Evolutionary conservation across 331 rosid species (phyloP).

Genomic region (Acacia pycnantha): DNA sequence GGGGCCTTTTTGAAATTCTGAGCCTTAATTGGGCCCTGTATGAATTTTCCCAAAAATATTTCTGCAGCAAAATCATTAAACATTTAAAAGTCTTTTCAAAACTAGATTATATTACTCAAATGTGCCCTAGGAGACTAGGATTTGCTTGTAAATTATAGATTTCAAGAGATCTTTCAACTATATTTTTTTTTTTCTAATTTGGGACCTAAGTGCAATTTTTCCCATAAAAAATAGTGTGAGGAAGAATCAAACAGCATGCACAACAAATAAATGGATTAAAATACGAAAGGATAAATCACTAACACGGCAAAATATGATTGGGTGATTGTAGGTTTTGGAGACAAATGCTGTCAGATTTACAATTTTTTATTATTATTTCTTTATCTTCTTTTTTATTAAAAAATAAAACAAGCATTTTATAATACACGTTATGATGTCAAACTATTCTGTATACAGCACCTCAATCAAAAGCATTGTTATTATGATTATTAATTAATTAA

Average conservation of each 20-base stretch:
- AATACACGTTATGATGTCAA: constrained; percentile 35
- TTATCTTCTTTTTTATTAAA: constrained; percentile 4
- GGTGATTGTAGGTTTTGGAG: constrained; percentile 42
- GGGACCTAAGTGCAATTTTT: too few relatives aligned
- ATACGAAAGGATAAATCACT: constrained; percentile 39
- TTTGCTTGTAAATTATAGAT: too few relatives aligned
- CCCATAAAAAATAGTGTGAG: not conserved
- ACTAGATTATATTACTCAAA: too few relatives aligned
- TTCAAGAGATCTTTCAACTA: too few relatives aligned
- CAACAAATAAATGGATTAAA: constrained; percentile 28
- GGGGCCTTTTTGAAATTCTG: too few relatives aligned
- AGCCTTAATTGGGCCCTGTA: too few relatives aligned
- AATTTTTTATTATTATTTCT: constrained; percentile 29
- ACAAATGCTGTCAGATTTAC: constrained; percentile 64
- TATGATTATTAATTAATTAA: not conserved
- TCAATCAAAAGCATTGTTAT: constrained; percentile 77
- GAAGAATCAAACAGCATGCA: constrained; percentile 53
- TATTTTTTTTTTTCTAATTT: too few relatives aligned
- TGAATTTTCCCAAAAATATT: too few relatives aligned
- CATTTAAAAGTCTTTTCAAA: too few relatives aligned
- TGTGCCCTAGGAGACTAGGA: too few relatives aligned
- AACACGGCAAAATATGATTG: constrained; percentile 65
- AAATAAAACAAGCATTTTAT: constrained; percentile 15
- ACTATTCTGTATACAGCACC: constrained; percentile 51
- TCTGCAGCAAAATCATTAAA: too few relatives aligned